Evolutionary conservation across 2,329 filamentous ascomycete genomes (phyloP).

Genomic region (Trichoderma brevicompactum): DNA sequence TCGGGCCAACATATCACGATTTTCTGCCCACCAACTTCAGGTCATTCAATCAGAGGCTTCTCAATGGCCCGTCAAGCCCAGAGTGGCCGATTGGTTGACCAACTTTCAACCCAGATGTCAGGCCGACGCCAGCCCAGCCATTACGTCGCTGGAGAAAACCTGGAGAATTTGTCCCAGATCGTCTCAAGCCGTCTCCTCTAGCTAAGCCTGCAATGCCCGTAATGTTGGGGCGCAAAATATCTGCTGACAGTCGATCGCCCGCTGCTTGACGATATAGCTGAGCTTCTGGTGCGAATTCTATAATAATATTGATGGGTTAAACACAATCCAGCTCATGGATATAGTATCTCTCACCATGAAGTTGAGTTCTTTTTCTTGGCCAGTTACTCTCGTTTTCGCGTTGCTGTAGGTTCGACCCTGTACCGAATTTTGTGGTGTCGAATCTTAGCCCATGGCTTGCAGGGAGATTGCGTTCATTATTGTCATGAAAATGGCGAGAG

Average conservation of each 20-base stretch:
- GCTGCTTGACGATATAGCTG: constrained; percentile 28
- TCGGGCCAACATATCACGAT: background rate
- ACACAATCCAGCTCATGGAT: background rate
- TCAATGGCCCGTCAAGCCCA: constrained; percentile 30
- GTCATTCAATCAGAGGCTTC: constrained; percentile 26
- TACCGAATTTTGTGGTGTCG: constrained; percentile 32
- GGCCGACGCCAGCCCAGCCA: constrained; percentile 36
- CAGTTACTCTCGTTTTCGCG: constrained; percentile 32
- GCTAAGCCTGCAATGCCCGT: constrained; percentile 27
- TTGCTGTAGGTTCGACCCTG: constrained; percentile 28
- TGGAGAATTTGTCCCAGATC: constrained; percentile 27
- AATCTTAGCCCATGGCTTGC: constrained; percentile 32
- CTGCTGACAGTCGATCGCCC: constrained; percentile 23
- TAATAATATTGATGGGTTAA: background rate
- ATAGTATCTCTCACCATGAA: constrained; percentile 30
- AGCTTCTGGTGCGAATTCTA: constrained; percentile 1
- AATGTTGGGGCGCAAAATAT: constrained; percentile 22
- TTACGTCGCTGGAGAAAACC: constrained; percentile 33
- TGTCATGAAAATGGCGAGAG: background rate
- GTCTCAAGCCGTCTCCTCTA: constrained; percentile 27
- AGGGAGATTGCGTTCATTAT: constrained; percentile 14
- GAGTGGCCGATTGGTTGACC: constrained; percentile 36
- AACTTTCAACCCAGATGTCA: constrained; percentile 40
- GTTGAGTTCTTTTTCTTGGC: constrained; percentile 29
- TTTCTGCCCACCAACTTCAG: background rate